phyloP scores from a whole-genome alignment of 805 yeast species.

The Kodamaea sagamina region DNA sequence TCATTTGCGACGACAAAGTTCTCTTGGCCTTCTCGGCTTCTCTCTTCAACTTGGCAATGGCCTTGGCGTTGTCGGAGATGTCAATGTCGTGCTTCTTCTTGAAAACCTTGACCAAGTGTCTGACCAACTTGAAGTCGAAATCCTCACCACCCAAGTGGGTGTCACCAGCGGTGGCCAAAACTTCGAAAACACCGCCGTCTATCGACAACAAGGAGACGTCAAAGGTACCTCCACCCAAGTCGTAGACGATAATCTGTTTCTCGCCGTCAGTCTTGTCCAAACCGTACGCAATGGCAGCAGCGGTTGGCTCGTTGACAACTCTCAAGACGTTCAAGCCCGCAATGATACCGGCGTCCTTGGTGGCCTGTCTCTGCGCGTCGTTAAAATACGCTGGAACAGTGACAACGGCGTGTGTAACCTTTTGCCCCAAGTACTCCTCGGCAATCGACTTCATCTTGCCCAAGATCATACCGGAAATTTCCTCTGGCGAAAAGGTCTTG shows the following conservation, averaged over 20 bases:
- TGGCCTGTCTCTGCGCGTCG: constrained; percentile 93
- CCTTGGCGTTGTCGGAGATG: constrained; percentile 42
- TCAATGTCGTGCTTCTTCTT: constrained; percentile 49
- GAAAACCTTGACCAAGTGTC: constrained; percentile 44
- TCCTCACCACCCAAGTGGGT: constrained; percentile 56
- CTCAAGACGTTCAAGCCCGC: constrained; percentile 87
- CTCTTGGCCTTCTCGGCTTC: constrained; percentile 53
- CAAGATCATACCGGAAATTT: constrained; percentile 90
- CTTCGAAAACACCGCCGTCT: constrained; percentile 52
- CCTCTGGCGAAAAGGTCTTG: constrained; percentile 90
- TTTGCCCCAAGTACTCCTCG: constrained; percentile 71
- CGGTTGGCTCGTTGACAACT: constrained; percentile 81
- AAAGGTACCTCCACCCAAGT: constrained; percentile 52
- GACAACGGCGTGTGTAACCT: constrained; percentile 83
- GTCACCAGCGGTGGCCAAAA: constrained; percentile 51
- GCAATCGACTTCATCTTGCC: constrained; percentile 85
- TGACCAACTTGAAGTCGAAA: constrained; percentile 47
- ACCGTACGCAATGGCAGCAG: constrained; percentile 37
- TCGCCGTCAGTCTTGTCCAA: constrained; percentile 37
- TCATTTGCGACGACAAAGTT: constrained; percentile 48
- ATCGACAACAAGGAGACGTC: constrained; percentile 39
- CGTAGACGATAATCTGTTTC: constrained; percentile 49
- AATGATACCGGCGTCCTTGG: constrained; percentile 90
- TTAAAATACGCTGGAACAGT: constrained; percentile 93
- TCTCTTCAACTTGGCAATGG: constrained; percentile 48